Conservation (phyloP, 805 yeast genomes). For the Candida peoriensis region DNA sequence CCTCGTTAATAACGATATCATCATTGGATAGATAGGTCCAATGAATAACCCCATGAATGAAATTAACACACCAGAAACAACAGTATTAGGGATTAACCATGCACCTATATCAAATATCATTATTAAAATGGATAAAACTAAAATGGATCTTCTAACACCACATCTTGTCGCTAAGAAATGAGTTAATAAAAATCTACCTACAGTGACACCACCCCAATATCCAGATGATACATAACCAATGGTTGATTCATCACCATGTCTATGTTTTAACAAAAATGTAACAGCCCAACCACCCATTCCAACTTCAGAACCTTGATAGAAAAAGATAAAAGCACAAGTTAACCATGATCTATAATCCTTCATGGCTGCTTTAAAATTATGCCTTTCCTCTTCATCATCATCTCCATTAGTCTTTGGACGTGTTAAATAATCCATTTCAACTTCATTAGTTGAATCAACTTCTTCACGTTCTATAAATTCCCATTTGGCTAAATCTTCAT, state of each 20-base stretch:
- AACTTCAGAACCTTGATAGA: constrained; percentile 62
- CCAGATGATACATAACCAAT: constrained; percentile 60
- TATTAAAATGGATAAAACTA: constrained; percentile 30
- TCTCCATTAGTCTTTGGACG: not conserved
- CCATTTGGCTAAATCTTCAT: constrained; percentile 31
- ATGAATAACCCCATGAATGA: constrained; percentile 46
- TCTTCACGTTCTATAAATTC: constrained; percentile 9
- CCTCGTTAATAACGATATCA: constrained; percentile 39
- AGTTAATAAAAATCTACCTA: constrained; percentile 48
- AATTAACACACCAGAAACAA: constrained; percentile 41
- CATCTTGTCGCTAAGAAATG: constrained; percentile 30
- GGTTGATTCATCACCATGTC: constrained; percentile 35
- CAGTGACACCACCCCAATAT: constrained; percentile 59
- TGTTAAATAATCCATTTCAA: not conserved
- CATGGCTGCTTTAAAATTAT: constrained; percentile 34
- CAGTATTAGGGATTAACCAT: constrained; percentile 43
- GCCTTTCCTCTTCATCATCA: constrained; percentile 3
- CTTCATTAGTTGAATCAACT: constrained; percentile 1
- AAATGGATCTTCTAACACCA: constrained; percentile 41
- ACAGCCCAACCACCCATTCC: constrained; percentile 64
- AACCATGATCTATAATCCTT: constrained; percentile 43
- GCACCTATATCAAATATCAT: constrained; percentile 35
- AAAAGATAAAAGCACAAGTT: constrained; percentile 44
- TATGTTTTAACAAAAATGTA: constrained; percentile 48
- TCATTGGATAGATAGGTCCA: constrained; percentile 53